These are phyloP conservation scores for Trypanosoma platydactyli DNA, from an alignment of 208 protist genomes.

Conservation along the genomic window DNA sequence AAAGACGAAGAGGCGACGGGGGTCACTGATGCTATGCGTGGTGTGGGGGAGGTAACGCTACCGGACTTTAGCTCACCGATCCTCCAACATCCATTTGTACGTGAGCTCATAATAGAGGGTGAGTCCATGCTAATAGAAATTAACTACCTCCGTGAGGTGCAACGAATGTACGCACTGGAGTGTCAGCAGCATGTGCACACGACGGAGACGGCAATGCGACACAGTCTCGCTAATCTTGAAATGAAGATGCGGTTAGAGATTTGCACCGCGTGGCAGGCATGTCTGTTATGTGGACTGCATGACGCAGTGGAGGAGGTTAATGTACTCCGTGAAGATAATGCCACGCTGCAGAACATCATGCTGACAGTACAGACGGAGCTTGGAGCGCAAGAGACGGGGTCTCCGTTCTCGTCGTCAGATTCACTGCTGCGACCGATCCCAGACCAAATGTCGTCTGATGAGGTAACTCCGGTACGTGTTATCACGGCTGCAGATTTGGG, in stretches of 20 bases:
- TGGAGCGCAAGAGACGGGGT: not conserved
- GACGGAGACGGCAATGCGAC: conserved; percentile 27
- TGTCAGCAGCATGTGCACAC: conserved; percentile 15
- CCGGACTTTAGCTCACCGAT: conserved; percentile 4
- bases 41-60: not conserved
- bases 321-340: conserved; percentile 21
- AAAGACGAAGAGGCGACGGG: not conserved
- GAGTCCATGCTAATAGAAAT: conserved; percentile 51
- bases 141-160: conserved; percentile 20
- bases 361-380: conserved; percentile 51
- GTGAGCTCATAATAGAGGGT: conserved; percentile 52
- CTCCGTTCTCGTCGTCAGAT: not conserved
- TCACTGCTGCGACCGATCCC: no score
- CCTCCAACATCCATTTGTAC: conserved; percentile 39
- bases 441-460: not conserved
- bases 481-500: conserved; percentile 15
- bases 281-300: conserved; percentile 6
- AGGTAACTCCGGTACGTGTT: conserved; percentile 26
- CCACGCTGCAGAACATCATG: conserved; percentile 45
- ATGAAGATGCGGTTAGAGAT: conserved; percentile 6
- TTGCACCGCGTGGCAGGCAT: conserved; percentile 12
- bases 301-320: conserved; percentile 21
- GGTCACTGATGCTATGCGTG: conserved; percentile 1
- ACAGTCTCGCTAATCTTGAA: conserved; percentile 6
- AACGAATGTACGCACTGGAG: conserved; percentile 10